phyloP scores from a whole-genome alignment of 345 rosid species.

The Raphanus sativus region DNA sequence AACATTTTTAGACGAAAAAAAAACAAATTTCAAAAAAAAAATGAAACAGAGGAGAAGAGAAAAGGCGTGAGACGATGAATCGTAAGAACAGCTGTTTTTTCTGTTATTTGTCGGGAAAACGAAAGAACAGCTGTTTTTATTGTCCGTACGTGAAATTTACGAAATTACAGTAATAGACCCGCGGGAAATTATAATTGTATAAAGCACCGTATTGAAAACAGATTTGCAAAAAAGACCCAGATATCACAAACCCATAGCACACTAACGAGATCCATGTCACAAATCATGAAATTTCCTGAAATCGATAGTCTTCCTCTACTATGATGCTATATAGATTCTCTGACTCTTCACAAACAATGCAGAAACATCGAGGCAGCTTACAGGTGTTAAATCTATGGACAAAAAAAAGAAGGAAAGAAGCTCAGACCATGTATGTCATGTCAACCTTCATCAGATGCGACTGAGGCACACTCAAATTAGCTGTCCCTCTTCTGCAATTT shows the following conservation, averaged over 20 bases:
- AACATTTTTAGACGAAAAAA: slow-evolving; percentile 18
- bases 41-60: slow-evolving; percentile 8
- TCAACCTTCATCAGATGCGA: slow-evolving; percentile 95
- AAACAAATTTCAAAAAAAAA: not conserved
- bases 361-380: not conserved
- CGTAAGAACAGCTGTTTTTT: not conserved
- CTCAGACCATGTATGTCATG: slow-evolving; percentile 97
- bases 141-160: not conserved
- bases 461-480: slow-evolving; percentile 94
- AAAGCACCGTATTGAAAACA: not conserved
- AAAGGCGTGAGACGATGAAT: not conserved
- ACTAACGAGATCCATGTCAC: not conserved
- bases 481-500: slow-evolving; percentile 91
- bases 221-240: not conserved
- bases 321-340: not conserved
- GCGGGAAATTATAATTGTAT: not conserved
- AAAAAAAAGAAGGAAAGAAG: not conserved
- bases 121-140: slow-evolving; percentile 16
- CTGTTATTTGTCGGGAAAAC: not conserved
- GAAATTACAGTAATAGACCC: not conserved
- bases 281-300: not conserved
- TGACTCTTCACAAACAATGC: slow-evolving; percentile 30
- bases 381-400: slow-evolving; percentile 27
- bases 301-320: not conserved
- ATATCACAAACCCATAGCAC: not conserved